phyloP scores from a whole-genome alignment of 2,329 filamentous ascomycete genomes.

The Pseudocercospora macadamiae region DNA sequence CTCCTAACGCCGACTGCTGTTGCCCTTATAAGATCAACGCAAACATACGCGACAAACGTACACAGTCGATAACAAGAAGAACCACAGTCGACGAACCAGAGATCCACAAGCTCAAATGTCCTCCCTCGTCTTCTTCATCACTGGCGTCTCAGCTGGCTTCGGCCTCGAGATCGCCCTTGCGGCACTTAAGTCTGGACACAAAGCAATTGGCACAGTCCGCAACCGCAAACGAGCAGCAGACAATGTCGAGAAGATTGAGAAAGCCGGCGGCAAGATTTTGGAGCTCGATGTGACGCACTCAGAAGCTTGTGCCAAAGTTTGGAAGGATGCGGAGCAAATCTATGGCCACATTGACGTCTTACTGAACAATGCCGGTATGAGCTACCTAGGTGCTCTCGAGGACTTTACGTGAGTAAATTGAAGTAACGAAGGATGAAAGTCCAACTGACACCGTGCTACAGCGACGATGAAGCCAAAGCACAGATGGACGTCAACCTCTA shows the following conservation, averaged over 20 bases:
- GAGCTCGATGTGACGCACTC: conserved; percentile 7
- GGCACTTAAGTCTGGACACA: conserved; percentile 21
- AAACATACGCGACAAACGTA: neutral
- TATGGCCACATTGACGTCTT: conserved; percentile 9
- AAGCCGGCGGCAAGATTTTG: conserved; percentile 14
- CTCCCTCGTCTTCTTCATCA: conserved; percentile 20
- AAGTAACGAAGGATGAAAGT: neutral
- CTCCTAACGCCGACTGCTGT: neutral
- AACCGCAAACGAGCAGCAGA: conserved; percentile 13
- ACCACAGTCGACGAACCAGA: neutral
- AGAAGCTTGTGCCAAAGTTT: conserved; percentile 2
- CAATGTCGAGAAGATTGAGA: conserved; percentile 14
- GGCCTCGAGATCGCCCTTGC: conserved; percentile 23
- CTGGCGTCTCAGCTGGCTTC: conserved; percentile 26
- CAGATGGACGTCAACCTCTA: conserved; percentile 32
- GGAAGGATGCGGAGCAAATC: conserved; percentile 8
- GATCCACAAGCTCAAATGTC: neutral
- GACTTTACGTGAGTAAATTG: conserved; percentile 6
- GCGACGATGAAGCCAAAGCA: conserved; percentile 21
- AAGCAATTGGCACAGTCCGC: conserved; percentile 24
- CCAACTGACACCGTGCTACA: neutral
- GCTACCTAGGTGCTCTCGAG: conserved; percentile 11
- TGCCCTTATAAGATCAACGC: neutral
- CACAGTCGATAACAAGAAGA: too few species aligned
- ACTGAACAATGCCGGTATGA: conserved; percentile 8